Base-by-base conservation (phyloP, 2,329 filamentous ascomycete genomes). In the Berkeleyomyces basicola region DNA sequence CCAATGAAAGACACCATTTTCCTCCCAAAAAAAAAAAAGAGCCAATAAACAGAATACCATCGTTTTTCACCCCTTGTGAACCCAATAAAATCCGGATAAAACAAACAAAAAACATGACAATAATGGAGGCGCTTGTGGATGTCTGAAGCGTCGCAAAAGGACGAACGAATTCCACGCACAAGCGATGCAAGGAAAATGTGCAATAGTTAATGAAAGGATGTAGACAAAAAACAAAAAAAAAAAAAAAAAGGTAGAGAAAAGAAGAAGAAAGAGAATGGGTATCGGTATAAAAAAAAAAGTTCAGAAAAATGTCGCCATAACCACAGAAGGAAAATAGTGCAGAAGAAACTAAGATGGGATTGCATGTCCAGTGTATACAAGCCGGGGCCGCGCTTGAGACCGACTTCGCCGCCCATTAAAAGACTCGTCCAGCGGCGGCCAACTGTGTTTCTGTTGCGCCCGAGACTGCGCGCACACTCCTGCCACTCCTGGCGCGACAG, bases 401-500 rank as follows among this genome's bases (percentile, higher is more conserved):
- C 82, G 31, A 86, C 75, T 37, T 84, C 81, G 61, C 82, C 82
- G 64, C 75, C 75, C 51, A 76, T 71, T 71, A 86, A 78, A 43
- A 87, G 73, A 63, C 78, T 83, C 74, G 80, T 83, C 84, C 84
- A 87, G 67, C 84, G 74, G 59, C 78, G 74, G 49, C 78, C 79
- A 55, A 85, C 74, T 64, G 77, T 80, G 64, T 77, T 74, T 60
- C 80, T 75, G 71, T 85, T 82, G 68, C 79, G 82, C 65, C 83
- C 83, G 6, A 86, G 74, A 67, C 76, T 82, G 64, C 82, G 76
- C 51, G 83, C 83, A 70, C 83, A 86, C 69, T 86, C 83, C 64
- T 84, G 81, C 83, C 83, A 86, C 64, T 86, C 82, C 59, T 78
- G 76, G 71, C 82, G 84, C 67, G 78, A 79, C 31, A 87, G 75